phyloP scores from a whole-genome alignment of 2,329 filamentous ascomycete species.

The Zasmidium cellare region DNA sequence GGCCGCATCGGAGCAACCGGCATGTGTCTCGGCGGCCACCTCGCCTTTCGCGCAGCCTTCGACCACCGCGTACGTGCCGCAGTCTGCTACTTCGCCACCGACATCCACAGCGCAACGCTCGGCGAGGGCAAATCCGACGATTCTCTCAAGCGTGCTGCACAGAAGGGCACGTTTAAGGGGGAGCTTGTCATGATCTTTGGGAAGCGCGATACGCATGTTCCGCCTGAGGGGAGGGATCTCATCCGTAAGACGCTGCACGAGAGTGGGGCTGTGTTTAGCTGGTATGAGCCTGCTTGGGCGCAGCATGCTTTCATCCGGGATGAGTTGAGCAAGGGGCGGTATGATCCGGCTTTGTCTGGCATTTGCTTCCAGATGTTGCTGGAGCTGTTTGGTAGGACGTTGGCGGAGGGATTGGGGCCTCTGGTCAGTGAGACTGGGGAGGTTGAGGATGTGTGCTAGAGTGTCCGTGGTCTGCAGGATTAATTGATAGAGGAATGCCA shows the following conservation, averaged over 20 bases:
- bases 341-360: constrained; percentile 82
- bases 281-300: constrained; percentile 89
- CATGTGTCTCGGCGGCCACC: constrained; percentile 92
- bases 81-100: constrained; percentile 89
- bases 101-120: constrained; percentile 78
- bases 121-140: constrained; percentile 68
- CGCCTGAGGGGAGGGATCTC: constrained; percentile 75
- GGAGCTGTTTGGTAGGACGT: constrained; percentile 75
- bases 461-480: too few relatives aligned
- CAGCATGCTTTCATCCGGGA: constrained; percentile 95
- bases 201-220: constrained; percentile 87
- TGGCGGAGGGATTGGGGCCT: constrained; percentile 77
- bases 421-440: constrained; percentile 54
- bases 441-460: constrained; percentile 40
- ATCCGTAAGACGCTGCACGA: constrained; percentile 81
- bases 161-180: constrained; percentile 62
- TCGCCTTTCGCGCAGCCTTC: constrained; percentile 72
- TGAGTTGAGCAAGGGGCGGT: constrained; percentile 85
- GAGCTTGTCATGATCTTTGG: constrained; percentile 91
- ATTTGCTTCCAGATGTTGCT: constrained; percentile 89
- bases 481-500: background rate
- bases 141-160: constrained; percentile 55
- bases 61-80: constrained; percentile 74
- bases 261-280: constrained; percentile 71
- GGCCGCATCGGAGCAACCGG: constrained; percentile 58